phyloP scores from a whole-genome alignment of 2,329 filamentous ascomycete species.

The Fusarium sp. region DNA sequence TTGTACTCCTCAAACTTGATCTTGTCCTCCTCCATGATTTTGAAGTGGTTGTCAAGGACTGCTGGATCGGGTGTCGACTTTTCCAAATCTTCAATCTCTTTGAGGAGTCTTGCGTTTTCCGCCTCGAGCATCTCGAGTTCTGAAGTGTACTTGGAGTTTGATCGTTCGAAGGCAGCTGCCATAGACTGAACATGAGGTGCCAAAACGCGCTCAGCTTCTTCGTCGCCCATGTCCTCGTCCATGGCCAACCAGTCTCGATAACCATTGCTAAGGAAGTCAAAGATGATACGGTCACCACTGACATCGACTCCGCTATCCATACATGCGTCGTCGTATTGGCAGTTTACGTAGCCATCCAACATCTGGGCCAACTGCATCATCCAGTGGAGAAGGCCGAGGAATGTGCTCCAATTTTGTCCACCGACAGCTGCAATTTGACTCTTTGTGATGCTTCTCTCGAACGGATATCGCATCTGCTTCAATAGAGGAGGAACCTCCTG shows the following conservation, averaged over 20 bases:
- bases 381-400: conserved; percentile 95
- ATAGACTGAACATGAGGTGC: conserved; percentile 89
- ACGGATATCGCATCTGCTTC: conserved; percentile 95
- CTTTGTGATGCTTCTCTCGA: conserved; percentile 95
- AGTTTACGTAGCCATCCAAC: conserved; percentile 84
- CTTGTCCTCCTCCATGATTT: conserved; percentile 94
- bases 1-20: conserved; percentile 98
- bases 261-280: conserved; percentile 89
- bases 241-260: conserved; percentile 96
- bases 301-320: conserved; percentile 91
- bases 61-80: conserved; percentile 88
- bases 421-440: conserved; percentile 95
- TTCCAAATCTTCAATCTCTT: conserved; percentile 91
- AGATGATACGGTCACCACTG: conserved; percentile 91
- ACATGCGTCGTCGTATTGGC: conserved; percentile 92
- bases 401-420: conserved; percentile 96
- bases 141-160: conserved; percentile 87
- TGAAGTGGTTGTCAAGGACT: conserved; percentile 89
- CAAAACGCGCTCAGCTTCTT: conserved; percentile 84
- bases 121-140: conserved; percentile 89
- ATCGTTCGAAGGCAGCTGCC: conserved; percentile 87
- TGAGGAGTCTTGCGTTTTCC: conserved; percentile 83
- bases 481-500: conserved; percentile 93
- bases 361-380: conserved; percentile 98
- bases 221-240: conserved; percentile 88